Conservation (phyloP, 1,139 yeast species). For the Komagataea norvegica region DNA sequence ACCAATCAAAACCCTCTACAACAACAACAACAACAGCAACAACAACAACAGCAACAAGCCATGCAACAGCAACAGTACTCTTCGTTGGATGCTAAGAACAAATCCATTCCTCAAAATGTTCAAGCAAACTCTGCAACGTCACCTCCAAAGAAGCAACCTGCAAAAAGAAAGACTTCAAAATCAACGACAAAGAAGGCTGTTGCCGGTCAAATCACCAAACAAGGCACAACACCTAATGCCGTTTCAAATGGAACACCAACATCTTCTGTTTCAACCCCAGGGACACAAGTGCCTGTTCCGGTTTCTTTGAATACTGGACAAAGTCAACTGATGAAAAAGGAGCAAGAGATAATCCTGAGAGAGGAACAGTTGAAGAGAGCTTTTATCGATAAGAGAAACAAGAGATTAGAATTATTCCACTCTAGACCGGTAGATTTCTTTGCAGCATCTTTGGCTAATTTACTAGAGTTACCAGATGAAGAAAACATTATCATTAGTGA, state of each 20-base stretch:
- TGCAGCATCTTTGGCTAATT: slow-evolving; percentile 24
- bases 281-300: slow-evolving; percentile 10
- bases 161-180: slow-evolving; percentile 19
- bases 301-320: slow-evolving; percentile 4
- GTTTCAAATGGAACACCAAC: slow-evolving; percentile 1
- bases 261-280: slow-evolving; percentile 15
- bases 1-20: slow-evolving; percentile 21
- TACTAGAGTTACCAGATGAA: slow-evolving; percentile 25
- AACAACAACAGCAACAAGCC: slow-evolving; percentile 3
- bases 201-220: slow-evolving; percentile 6
- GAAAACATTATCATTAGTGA: slow-evolving; percentile 20
- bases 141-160: slow-evolving; percentile 20
- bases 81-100: slow-evolving; percentile 10
- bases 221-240: slow-evolving; percentile 17
- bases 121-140: slow-evolving; percentile 13
- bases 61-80: background rate
- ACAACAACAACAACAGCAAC: slow-evolving; percentile 4
- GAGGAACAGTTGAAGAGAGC: slow-evolving; percentile 17
- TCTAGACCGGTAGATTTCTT: slow-evolving; percentile 22
- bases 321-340: slow-evolving; percentile 21
- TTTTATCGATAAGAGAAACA: slow-evolving; percentile 19
- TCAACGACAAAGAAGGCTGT: slow-evolving; percentile 15
- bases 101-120: slow-evolving; percentile 18
- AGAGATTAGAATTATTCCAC: slow-evolving; percentile 21
- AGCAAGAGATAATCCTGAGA: slow-evolving; percentile 20